phyloP scores from a whole-genome alignment of 2,329 filamentous ascomycete species.

The Botrytis porri region DNA sequence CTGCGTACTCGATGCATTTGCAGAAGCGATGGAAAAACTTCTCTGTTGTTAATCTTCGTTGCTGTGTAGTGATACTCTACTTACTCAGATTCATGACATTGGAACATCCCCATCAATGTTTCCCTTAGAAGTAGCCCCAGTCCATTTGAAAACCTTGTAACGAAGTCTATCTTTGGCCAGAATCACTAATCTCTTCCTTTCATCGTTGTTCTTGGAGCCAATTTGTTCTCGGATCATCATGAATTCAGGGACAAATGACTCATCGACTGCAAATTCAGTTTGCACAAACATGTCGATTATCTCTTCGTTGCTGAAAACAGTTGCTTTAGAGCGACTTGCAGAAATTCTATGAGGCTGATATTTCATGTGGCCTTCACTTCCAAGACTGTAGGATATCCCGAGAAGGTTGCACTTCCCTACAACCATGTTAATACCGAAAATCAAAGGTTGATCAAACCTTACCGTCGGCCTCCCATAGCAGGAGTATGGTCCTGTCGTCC shows the following conservation, averaged over 20 bases:
- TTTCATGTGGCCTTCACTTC: constrained; percentile 11
- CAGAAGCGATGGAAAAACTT: neutral
- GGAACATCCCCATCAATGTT: constrained; percentile 27
- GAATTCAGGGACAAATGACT: constrained; percentile 29
- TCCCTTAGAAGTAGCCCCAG: neutral
- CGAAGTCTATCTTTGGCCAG: constrained; percentile 31
- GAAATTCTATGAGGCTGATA: constrained; percentile 21
- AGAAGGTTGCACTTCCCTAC: constrained; percentile 27
- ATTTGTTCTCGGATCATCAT: constrained; percentile 29
- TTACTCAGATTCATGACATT: constrained; percentile 27
- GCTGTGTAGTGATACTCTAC: neutral
- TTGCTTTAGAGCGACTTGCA: constrained; percentile 12
- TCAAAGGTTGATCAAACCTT: neutral
- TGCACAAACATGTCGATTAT: constrained; percentile 24
- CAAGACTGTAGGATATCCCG: constrained; percentile 29
- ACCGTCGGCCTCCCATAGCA: constrained; percentile 36
- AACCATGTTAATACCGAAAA: neutral
- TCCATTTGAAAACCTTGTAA: constrained; percentile 34
- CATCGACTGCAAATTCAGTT: constrained; percentile 23
- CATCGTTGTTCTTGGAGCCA: constrained; percentile 17
- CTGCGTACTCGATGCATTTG: neutral
- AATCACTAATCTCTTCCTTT: constrained; percentile 30
- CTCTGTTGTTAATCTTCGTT: neutral
- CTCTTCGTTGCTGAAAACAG: constrained; percentile 26
- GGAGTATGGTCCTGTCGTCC: constrained; percentile 31